phyloP scores from a whole-genome alignment of 176 grass and related monocot species.

The Puccinellia tenuiflora region DNA sequence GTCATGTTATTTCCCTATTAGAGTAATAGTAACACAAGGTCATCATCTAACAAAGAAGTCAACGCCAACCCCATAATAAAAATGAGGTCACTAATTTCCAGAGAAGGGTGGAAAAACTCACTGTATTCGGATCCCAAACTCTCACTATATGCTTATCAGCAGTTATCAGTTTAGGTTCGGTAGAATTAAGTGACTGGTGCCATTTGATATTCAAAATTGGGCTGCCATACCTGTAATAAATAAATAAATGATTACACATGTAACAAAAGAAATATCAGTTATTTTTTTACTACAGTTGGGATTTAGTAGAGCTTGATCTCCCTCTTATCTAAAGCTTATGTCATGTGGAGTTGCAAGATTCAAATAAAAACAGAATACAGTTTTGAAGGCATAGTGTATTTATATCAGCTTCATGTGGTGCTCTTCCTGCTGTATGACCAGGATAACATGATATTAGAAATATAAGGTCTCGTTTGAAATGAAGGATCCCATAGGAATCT shows the following conservation, averaged over 20 bases:
- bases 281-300: background rate
- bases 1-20: slow-evolving; percentile 88
- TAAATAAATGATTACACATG: slow-evolving; percentile 6
- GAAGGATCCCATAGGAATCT: background rate
- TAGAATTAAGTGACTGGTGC: slow-evolving; percentile 83
- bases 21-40: slow-evolving; percentile 21
- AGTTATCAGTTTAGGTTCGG: slow-evolving; percentile 80
- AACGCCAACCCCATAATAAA: background rate
- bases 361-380: background rate
- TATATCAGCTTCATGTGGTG: background rate
- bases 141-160: slow-evolving; percentile 81
- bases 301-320: background rate
- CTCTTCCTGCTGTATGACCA: background rate
- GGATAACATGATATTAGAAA: slow-evolving; percentile 11
- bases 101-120: slow-evolving; percentile 36
- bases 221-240: slow-evolving; percentile 69
- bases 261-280: slow-evolving; percentile 4
- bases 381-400: background rate
- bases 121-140: slow-evolving; percentile 97
- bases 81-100: background rate
- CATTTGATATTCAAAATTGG: slow-evolving; percentile 89
- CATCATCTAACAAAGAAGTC: slow-evolving; percentile 19
- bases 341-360: background rate
- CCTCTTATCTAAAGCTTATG: background rate
- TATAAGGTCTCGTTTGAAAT: background rate